Conservation (phyloP, 768 basidiomycete species). For the Rhodosporidiobolus odoratus region DNA sequence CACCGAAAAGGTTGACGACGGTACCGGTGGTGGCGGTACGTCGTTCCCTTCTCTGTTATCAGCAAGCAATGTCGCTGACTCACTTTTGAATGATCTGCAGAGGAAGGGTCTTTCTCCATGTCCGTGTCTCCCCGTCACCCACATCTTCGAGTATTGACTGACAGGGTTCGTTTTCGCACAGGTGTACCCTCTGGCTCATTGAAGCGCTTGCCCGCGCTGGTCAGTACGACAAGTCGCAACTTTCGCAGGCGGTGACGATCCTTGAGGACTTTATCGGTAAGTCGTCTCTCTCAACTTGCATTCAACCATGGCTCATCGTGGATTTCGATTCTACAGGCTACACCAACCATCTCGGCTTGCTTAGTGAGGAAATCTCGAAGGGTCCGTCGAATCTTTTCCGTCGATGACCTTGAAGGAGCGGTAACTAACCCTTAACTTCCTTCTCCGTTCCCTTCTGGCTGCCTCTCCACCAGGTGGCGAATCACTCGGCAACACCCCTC, state of each 20-base stretch:
- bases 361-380: constrained; percentile 57
- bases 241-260: constrained; percentile 66
- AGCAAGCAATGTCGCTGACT: background rate
- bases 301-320: background rate
- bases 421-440: constrained; percentile 48
- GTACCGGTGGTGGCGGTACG: constrained; percentile 59
- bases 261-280: constrained; percentile 64
- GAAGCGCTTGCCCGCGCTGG: constrained; percentile 87
- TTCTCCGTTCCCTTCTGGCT: background rate
- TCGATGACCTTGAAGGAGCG: background rate
- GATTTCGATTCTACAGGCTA: constrained; percentile 67
- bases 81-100: background rate
- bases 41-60: background rate
- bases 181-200: constrained; percentile 58
- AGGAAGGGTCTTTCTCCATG: constrained; percentile 49
- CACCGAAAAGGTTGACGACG: constrained; percentile 74
- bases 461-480: constrained; percentile 9
- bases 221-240: constrained; percentile 62
- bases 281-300: background rate
- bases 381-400: constrained; percentile 44
- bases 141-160: background rate
- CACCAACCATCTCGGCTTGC: constrained; percentile 79
- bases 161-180: constrained; percentile 45
- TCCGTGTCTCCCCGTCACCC: constrained; percentile 47
- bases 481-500: constrained; percentile 44